Evolutionary conservation across 2,329 filamentous ascomycete species (phyloP), one percentile per base, ranked within the genome.

Genomic region (Alternaria panax): DNA sequence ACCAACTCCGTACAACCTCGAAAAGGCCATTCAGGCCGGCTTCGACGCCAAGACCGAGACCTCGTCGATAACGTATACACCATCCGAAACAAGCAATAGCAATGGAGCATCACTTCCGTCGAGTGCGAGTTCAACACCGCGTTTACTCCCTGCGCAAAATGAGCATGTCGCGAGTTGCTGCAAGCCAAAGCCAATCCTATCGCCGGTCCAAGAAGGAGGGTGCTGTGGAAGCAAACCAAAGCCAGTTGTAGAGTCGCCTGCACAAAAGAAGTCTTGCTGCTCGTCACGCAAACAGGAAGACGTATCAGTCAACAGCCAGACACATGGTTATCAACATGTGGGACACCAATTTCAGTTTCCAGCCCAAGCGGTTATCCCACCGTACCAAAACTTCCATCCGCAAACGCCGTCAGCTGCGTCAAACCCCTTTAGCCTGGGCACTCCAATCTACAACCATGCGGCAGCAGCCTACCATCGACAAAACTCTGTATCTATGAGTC

Each of bases 81-180:
- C 75, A n/a, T 77, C 74, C 16, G 74, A 76, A 24, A 64, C 59
- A 59, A 77, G 72, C 34, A 65, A 64, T 34, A 77, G 73, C 58
- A 75, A 75, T 48, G 70, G 67, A 54, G 68, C 65, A 14, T 78
- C 75, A 20, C 67, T 71, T 11, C 65, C 72, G 22, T 77, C 75
- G 14, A 78, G 75, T 58, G 74, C 74, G 27, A 77, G 75, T 57
- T 78, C 75, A n/a, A 78, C 75, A 12, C 75, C 75, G 36, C 74
- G 73, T 14, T 53, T 78, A 24, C 61, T 65, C 1, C 72, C 75
- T 14, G 63, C 67, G 6, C 70, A 70, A 12, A 71, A 67, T 50
- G 70, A 69, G 16, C 65, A 68, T 7, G 47, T 61, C 5, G 75
- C 75, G 3, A 71, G 68, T 46, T 78, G 75, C 55, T 78, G 75